Evolutionary conservation across 345 rosid species (phyloP), one percentile per base, ranked within the genome.

Genomic region (Aurinia saxatilis): DNA sequence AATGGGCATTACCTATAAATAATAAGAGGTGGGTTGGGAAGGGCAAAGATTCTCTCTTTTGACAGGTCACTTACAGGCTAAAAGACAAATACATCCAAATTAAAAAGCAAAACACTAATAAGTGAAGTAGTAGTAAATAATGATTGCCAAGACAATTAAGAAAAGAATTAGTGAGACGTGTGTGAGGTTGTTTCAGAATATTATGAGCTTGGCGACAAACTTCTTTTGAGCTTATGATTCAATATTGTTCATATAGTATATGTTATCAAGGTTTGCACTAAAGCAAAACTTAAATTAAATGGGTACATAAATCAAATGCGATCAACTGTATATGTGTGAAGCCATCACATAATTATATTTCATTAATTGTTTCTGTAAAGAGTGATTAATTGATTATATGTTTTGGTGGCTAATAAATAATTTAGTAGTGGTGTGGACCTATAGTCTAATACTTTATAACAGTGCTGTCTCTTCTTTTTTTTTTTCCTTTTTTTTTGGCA

Each of bases 21-120:
- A 70, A 47, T 61, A 46, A 35, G 60, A 45, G 25, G 57, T 69
- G 73, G 45, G 73, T 69, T 69, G 67, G 63, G 57, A 46, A 19
- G 57, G n/a, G 38, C 51, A 55, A 63, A 70, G 37, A 62, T 62
- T 70, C 74, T 62, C 63, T 63, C 74, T 33, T 54, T 63, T 62
- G 74, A 70, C 74, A 70, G 74, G 63, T 70, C 74, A 70, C 68
- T 38, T 47, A 55, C 74, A 70, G 68, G 52, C 74, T 70, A 70
- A 70, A 70, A 63, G 74, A 70, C 74, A 70, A 70, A 55, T 63
- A 40, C 16, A 12, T 63, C 74, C 69, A 56, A 63, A 15, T 48
- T 56, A 39, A 39, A 39, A 63, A 63, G 69, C 16, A 48, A 11
- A 31, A 56, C 70, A 63, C 53, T 56, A 63, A 63, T 63, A 46